These are phyloP conservation scores for Sclerotinia subarctica DNA, from an alignment of 2,329 filamentous ascomycete species.

Conservation along the genomic window DNA sequence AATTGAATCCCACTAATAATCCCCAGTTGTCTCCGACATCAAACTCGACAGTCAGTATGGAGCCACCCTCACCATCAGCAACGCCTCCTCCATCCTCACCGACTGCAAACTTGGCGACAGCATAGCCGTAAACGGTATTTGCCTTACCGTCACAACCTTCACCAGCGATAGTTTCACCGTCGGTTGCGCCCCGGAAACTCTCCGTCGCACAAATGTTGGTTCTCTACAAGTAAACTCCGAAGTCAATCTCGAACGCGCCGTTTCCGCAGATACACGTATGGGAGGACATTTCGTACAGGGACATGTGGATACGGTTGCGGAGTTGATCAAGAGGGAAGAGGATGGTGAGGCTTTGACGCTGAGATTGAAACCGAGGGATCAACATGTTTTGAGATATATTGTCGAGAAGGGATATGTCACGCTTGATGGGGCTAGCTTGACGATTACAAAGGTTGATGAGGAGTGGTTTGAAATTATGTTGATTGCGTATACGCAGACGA, in stretches of 20 bases:
- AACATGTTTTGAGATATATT: constrained; percentile 74
- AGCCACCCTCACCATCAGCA: constrained; percentile 82
- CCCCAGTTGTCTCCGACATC: constrained; percentile 75
- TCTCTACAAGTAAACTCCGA: constrained; percentile 59
- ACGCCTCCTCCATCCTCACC: constrained; percentile 66
- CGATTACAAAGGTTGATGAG: constrained; percentile 77
- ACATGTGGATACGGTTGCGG: constrained; percentile 88
- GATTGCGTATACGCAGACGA: constrained; percentile 93
- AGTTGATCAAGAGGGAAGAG: constrained; percentile 65
- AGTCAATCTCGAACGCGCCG: constrained; percentile 93
- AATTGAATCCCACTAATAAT: constrained; percentile 15
- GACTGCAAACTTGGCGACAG: constrained; percentile 89
- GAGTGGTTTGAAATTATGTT: constrained; percentile 97
- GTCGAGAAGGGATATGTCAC: constrained; percentile 97
- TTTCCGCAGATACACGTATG: constrained; percentile 89
- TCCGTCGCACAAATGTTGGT: constrained; percentile 94
- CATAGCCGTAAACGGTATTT: constrained; percentile 93
- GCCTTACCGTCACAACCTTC: constrained; percentile 84
- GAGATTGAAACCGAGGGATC: constrained; percentile 70
- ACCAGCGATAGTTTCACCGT: constrained; percentile 70
- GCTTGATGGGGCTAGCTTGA: constrained; percentile 91
- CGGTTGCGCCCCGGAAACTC: constrained; percentile 90
- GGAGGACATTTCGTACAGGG: constrained; percentile 98
- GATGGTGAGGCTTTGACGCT: constrained; percentile 92
- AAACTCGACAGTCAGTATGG: constrained; percentile 79